These are phyloP conservation scores for Puccinellia tenuiflora DNA, from an alignment of 176 grass and related monocot species.

Conservation along the genomic window DNA sequence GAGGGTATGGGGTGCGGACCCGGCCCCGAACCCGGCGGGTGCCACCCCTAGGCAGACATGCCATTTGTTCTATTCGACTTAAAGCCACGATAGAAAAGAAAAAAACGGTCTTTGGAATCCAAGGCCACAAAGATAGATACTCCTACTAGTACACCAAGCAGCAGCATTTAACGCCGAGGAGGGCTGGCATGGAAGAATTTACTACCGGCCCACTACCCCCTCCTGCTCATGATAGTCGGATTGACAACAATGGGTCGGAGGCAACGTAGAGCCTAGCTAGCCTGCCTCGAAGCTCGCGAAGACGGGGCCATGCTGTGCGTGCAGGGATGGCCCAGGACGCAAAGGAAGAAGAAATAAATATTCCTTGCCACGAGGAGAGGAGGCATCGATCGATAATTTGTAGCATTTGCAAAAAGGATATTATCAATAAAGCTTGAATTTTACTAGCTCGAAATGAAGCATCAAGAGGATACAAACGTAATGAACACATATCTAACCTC, in stretches of 20 bases:
- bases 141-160: not conserved
- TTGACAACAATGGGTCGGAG: constrained; percentile 43
- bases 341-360: not conserved
- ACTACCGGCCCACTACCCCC: not conserved
- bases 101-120: constrained; percentile 5
- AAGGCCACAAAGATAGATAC: constrained; percentile 4
- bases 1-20: no score
- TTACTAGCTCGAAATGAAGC: no score
- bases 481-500: no score
- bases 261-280: not conserved
- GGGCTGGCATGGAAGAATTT: constrained; percentile 16
- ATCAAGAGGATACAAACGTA: no score
- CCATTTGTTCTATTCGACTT: constrained; percentile 18
- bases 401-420: no score
- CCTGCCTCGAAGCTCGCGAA: constrained; percentile 58
- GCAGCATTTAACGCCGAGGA: constrained; percentile 18
- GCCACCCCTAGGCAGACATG: constrained; percentile 22
- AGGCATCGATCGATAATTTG: no score
- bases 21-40: no score
- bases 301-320: constrained; percentile 4
- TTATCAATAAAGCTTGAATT: no score
- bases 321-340: constrained; percentile 20
- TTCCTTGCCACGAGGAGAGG: not conserved
- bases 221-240: not conserved
- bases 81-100: not conserved